Evolutionary conservation across 2,329 filamentous ascomycete genomes (phyloP).

Genomic region (Stemphylium beticola): DNA sequence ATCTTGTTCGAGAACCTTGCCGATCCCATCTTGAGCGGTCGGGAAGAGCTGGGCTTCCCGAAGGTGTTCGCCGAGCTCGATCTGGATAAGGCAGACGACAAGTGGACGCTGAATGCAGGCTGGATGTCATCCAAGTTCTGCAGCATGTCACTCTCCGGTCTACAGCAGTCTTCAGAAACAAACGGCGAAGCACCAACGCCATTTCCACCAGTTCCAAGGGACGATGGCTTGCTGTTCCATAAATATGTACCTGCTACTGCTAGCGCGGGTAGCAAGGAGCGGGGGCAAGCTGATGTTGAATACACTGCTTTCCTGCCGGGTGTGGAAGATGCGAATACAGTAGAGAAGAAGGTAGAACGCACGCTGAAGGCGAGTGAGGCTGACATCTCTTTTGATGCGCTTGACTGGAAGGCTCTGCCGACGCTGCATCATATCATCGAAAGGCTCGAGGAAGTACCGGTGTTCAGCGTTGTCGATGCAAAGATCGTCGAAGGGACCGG

Average conservation of each 20-base stretch:
- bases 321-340: conserved; percentile 38
- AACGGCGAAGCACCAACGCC: too few relatives aligned
- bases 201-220: conserved; percentile 22
- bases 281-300: conserved; percentile 60
- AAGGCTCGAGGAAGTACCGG: conserved; percentile 61
- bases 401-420: conserved; percentile 63
- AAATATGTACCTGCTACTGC: conserved; percentile 65
- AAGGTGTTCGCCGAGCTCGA: conserved; percentile 63
- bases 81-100: conserved; percentile 45
- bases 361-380: conserved; percentile 51
- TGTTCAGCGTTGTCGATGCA: conserved; percentile 62
- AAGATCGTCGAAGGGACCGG: conserved; percentile 63
- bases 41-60: conserved; percentile 68
- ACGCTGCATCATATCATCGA: conserved; percentile 65
- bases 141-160: conserved; percentile 34
- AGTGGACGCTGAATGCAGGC: conserved; percentile 49
- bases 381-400: conserved; percentile 55
- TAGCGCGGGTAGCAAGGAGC: conserved; percentile 41
- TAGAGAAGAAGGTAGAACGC: conserved; percentile 44
- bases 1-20: conserved; percentile 65
- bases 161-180: conserved; percentile 20
- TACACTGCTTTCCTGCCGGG: conserved; percentile 56
- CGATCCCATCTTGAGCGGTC: conserved; percentile 65
- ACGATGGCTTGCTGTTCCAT: conserved; percentile 61
- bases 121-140: conserved; percentile 48